Evolutionary conservation across 2,329 filamentous ascomycete genomes (phyloP).

Genomic region (Zasmidium angulare): DNA sequence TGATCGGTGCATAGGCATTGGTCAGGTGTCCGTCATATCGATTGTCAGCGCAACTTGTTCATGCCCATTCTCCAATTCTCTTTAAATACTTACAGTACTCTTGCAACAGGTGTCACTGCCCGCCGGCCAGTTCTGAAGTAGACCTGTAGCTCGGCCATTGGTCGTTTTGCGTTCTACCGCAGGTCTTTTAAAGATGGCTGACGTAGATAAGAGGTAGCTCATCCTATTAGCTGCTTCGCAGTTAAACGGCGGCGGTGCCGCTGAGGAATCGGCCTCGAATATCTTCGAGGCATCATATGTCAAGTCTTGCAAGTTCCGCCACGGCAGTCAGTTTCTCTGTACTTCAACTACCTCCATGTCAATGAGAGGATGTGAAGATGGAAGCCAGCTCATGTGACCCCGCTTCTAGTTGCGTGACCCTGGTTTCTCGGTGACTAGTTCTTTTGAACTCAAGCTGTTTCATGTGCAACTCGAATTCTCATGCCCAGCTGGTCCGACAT

Average conservation of each 20-base stretch:
- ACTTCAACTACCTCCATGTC: no score
- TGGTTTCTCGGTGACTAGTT: no score
- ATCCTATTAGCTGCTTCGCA: not conserved
- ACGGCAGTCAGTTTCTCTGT: no score
- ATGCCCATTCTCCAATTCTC: no score
- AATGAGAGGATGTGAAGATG: no score
- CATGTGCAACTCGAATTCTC: not conserved
- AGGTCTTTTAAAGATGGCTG: not conserved
- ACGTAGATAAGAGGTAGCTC: not conserved
- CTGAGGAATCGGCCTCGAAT: not conserved
- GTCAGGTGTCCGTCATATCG: no score
- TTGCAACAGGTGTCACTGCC: not conserved
- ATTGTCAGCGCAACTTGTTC: no score
- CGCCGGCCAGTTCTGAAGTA: not conserved
- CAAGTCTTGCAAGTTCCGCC: not conserved
- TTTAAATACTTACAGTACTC: no score
- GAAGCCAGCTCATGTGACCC: no score
- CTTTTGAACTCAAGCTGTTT: no score
- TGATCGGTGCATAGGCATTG: conserved; percentile 5
- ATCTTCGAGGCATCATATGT: not conserved
- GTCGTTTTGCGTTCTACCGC: not conserved
- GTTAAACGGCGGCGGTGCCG: not conserved
- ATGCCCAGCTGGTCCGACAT: not conserved
- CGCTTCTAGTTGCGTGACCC: no score
- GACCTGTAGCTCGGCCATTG: not conserved